Evolutionary conservation across 2,329 filamentous ascomycete genomes (phyloP).

Genomic region (Aspergillus arachidicola): DNA sequence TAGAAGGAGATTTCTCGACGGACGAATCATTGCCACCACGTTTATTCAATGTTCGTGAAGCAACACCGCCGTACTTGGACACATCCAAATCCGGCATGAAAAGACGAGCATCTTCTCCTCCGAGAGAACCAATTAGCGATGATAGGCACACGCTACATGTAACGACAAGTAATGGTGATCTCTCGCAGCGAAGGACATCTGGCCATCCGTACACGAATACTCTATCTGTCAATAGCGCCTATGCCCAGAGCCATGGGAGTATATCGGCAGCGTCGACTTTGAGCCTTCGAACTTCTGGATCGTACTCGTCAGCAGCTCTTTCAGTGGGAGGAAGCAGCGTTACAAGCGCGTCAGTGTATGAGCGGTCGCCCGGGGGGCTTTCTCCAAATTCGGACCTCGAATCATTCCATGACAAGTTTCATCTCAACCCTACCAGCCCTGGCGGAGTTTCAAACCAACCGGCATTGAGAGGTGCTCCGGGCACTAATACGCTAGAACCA

Average conservation of each 20-base stretch:
- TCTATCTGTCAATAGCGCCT: conserved; percentile 57
- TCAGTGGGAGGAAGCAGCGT: conserved; percentile 65
- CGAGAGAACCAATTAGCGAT: conserved; percentile 52
- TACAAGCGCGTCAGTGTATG: conserved; percentile 65
- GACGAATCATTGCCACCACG: conserved; percentile 41
- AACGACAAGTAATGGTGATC: conserved; percentile 50
- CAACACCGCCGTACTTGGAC: conserved; percentile 40
- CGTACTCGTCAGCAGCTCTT: conserved; percentile 63
- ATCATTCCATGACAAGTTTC: conserved; percentile 56
- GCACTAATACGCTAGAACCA: conserved; percentile 41
- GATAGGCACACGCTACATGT: conserved; percentile 38
- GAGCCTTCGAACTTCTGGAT: conserved; percentile 60
- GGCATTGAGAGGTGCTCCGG: conserved; percentile 38
- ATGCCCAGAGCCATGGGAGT: conserved; percentile 61
- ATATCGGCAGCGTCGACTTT: conserved; percentile 68
- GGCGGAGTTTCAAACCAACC: conserved; percentile 42
- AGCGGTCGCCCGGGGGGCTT: conserved; percentile 62
- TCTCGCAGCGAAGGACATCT: conserved; percentile 57
- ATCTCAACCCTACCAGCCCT: conserved; percentile 50
- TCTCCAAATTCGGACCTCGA: conserved; percentile 62
- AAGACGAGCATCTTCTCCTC: conserved; percentile 66
- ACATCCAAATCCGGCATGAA: conserved; percentile 60
- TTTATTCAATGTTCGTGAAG: conserved; percentile 43
- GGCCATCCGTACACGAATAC: conserved; percentile 58
- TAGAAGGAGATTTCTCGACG: conserved; percentile 45